These are phyloP conservation scores for Yamadazyma friedrichii DNA, from an alignment of 1,139 yeast genomes.

Conservation along the genomic window DNA sequence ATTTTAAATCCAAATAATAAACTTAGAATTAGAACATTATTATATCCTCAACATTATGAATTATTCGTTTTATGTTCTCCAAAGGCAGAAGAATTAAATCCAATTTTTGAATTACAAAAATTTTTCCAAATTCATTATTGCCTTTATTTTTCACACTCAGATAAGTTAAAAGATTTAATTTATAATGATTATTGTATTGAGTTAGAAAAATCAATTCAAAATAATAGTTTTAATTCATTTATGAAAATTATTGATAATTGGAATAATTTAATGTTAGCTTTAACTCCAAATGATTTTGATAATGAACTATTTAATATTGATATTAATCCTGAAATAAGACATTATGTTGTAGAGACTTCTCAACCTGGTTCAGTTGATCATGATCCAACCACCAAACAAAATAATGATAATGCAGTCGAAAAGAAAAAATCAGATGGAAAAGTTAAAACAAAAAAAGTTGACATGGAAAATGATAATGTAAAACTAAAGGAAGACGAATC, in stretches of 20 bases:
- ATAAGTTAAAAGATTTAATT: conserved; percentile 33
- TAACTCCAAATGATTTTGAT: conserved; percentile 27
- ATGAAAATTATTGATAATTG: conserved; percentile 41
- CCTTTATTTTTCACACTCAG: conserved; percentile 40
- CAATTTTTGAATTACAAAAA: conserved; percentile 68
- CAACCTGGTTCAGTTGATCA: neutral
- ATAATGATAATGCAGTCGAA: too few relatives aligned
- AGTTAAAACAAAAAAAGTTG: neutral
- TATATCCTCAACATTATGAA: conserved; percentile 44
- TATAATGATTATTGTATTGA: conserved; percentile 33
- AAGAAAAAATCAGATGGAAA: neutral
- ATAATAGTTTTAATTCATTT: conserved; percentile 34
- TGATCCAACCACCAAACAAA: too few relatives aligned
- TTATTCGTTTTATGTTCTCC: conserved; percentile 44
- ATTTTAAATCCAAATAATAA: conserved; percentile 29
- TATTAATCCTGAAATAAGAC: conserved; percentile 32
- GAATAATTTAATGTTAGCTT: conserved; percentile 38
- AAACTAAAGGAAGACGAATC: neutral
- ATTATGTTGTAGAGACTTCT: conserved; percentile 15
- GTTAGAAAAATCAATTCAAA: conserved; percentile 30
- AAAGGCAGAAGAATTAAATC: conserved; percentile 61
- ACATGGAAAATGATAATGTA: neutral
- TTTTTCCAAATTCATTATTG: conserved; percentile 43
- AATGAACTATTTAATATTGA: conserved; percentile 18
- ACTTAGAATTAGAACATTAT: conserved; percentile 34